A percentile compares a stretch with the other conserved stretches of the same genome.
phyloP scores from a whole-genome alignment of 2,329 filamentous ascomycete species.

The Sphaerulina vaccinii region DNA sequence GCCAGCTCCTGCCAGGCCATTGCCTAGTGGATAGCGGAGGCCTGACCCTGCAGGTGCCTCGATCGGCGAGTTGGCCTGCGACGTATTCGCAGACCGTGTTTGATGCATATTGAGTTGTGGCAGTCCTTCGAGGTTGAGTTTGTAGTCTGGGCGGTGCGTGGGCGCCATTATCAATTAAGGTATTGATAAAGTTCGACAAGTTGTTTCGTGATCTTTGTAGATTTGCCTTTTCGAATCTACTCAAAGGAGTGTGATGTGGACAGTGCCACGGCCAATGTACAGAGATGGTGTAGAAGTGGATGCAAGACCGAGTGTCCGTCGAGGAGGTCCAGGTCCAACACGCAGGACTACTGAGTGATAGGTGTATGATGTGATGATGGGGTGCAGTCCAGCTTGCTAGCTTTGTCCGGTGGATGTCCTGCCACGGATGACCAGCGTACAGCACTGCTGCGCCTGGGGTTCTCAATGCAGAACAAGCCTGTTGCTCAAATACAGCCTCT shows the following conservation, averaged over 20 bases:
- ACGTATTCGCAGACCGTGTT: slow-evolving; percentile 74
- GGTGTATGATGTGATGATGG: not conserved
- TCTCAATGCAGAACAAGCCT: slow-evolving; percentile 1
- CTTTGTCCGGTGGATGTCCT: not conserved
- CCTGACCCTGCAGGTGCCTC: slow-evolving; percentile 65
- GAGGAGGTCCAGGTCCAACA: not conserved
- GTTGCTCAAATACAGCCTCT: slow-evolving; percentile 4
- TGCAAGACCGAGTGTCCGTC: slow-evolving; percentile 7
- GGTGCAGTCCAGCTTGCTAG: slow-evolving; percentile 23
- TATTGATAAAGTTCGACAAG: slow-evolving; percentile 21
- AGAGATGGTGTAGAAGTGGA: slow-evolving; percentile 5
- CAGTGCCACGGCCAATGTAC: slow-evolving; percentile 24
- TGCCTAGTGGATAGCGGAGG: slow-evolving; percentile 70
- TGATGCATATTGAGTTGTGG: slow-evolving; percentile 62
- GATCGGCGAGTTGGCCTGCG: slow-evolving; percentile 74
- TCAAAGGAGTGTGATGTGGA: slow-evolving; percentile 25
- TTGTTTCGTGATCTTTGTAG: slow-evolving; percentile 19
- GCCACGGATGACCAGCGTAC: not conserved
- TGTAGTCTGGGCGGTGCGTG: slow-evolving; percentile 72
- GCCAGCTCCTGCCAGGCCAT: slow-evolving; percentile 55
- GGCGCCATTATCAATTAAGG: slow-evolving; percentile 90
- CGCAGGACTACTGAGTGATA: not conserved
- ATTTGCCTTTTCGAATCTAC: slow-evolving; percentile 7
- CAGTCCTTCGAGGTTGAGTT: slow-evolving; percentile 80
- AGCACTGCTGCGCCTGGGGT: slow-evolving; percentile 6